Conservation (phyloP, 305 asterid genomes). For the Solanum hybrid region DNA sequence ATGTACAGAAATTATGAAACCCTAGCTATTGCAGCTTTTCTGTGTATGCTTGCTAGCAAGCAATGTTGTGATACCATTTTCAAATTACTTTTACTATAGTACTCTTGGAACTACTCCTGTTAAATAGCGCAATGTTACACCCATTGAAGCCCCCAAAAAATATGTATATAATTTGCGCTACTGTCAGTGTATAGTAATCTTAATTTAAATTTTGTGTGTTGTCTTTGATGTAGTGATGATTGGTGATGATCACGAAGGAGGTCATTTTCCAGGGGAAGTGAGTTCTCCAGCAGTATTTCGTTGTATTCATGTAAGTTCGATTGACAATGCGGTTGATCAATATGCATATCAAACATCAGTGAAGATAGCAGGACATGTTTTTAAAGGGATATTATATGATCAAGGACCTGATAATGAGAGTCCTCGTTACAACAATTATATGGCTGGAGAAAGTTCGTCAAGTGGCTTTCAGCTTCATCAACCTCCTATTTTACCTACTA, state of each 20-base stretch:
- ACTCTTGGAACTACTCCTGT: not conserved
- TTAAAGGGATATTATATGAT: slow-evolving; percentile 65
- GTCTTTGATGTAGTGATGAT: slow-evolving; percentile 3
- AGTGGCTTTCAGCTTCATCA: slow-evolving; percentile 39
- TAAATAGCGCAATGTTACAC: not conserved
- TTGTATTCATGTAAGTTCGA: slow-evolving; percentile 59
- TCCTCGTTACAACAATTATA: slow-evolving; percentile 8
- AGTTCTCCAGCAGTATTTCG: slow-evolving; percentile 56
- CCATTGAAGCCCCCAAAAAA: not conserved
- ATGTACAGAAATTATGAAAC: slow-evolving; percentile 13
- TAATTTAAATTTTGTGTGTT: not conserved
- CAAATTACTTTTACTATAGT: not conserved
- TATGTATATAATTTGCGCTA: not conserved
- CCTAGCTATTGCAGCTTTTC: slow-evolving; percentile 18
- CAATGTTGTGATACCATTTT: not conserved
- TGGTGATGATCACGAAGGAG: slow-evolving; percentile 43
- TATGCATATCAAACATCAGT: slow-evolving; percentile 70
- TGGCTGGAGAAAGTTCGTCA: slow-evolving; percentile 37
- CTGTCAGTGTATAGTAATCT: not conserved
- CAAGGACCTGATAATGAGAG: slow-evolving; percentile 46
- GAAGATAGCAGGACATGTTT: slow-evolving; percentile 60
- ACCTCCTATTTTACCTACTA: slow-evolving; percentile 15
- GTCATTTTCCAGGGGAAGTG: slow-evolving; percentile 53
- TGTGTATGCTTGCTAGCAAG: not conserved
- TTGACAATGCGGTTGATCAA: slow-evolving; percentile 59